Conservation (phyloP, 2,329 filamentous ascomycete genomes). For the Trichoderma asperellum region DNA sequence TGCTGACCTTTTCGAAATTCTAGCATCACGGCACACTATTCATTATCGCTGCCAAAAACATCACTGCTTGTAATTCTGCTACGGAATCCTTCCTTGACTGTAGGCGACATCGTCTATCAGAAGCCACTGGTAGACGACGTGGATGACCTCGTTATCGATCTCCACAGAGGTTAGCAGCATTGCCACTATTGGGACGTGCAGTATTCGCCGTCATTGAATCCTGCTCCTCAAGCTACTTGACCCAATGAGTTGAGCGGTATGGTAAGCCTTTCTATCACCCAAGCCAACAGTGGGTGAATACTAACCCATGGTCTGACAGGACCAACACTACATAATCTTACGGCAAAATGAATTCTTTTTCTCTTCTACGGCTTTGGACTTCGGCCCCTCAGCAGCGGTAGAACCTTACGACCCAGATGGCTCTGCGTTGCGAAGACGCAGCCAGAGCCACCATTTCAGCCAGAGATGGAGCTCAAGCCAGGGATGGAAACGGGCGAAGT, state of each 20-base stretch:
- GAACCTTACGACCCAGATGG: too few species aligned
- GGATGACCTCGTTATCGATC: slow-evolving; percentile 49
- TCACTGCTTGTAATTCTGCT: slow-evolving; percentile 38
- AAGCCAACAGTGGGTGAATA: too few species aligned
- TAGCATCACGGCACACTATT: slow-evolving; percentile 37
- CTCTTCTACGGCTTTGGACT: too few species aligned
- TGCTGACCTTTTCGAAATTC: neutral
- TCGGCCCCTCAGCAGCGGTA: too few species aligned
- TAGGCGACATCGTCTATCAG: slow-evolving; percentile 25
- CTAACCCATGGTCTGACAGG: too few species aligned
- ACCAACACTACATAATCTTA: too few species aligned
- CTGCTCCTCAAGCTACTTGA: too few species aligned
- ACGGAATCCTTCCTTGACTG: slow-evolving; percentile 36
- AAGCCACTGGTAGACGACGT: slow-evolving; percentile 42
- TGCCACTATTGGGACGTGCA: slow-evolving; percentile 43
- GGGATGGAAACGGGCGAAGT: slow-evolving; percentile 1
- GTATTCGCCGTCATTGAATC: too few species aligned
- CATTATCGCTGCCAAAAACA: slow-evolving; percentile 41
- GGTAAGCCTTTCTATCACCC: too few species aligned
- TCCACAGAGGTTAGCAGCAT: slow-evolving; percentile 38
- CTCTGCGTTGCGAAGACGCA: neutral
- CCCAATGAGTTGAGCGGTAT: too few species aligned
- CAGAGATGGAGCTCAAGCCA: neutral
- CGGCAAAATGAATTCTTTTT: too few species aligned
- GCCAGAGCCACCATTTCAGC: neutral